Percentiles rank a stretch among this genome's conserved stretches.
These are phyloP conservation scores for Silene noctiflora DNA, from an alignment of 179 eudicot species.

Conservation along the genomic window DNA sequence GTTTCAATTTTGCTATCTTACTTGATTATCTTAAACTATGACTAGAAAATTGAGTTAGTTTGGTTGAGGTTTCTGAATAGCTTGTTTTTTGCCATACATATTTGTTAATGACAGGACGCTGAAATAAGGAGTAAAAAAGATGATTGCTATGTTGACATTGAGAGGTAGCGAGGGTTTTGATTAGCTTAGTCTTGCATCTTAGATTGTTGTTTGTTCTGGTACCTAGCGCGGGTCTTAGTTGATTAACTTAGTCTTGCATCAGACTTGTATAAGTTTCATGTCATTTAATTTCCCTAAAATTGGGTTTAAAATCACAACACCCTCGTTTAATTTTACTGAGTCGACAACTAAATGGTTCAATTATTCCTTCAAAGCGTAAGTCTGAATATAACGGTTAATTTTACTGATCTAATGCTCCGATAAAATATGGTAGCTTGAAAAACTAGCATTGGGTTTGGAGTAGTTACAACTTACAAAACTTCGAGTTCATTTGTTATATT, in stretches of 20 bases:
- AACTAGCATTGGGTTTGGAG: constrained; percentile 7
- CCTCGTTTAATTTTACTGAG: too few species aligned
- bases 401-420: neutral
- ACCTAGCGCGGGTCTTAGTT: too few species aligned
- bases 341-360: constrained; percentile 89
- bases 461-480: neutral
- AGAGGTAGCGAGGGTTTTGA: constrained; percentile 43
- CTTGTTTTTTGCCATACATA: constrained; percentile 4
- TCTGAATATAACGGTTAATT: constrained; percentile 4
- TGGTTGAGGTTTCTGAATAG: neutral
- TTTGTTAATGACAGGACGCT: constrained; percentile 41
- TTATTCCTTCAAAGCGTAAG: constrained; percentile 99
- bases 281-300: too few species aligned
- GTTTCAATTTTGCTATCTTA: neutral
- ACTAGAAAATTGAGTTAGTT: neutral
- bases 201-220: neutral
- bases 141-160: constrained; percentile 68
- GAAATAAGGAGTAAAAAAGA: constrained; percentile 67
- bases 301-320: too few species aligned
- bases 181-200: neutral
- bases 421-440: neutral
- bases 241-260: too few species aligned
- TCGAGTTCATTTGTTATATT: neutral
- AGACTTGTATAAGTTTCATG: too few species aligned
- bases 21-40: too few species aligned